Base-by-base conservation (phyloP, 2,329 filamentous ascomycete genomes). In the Pseudogymnoascus sp. region DNA sequence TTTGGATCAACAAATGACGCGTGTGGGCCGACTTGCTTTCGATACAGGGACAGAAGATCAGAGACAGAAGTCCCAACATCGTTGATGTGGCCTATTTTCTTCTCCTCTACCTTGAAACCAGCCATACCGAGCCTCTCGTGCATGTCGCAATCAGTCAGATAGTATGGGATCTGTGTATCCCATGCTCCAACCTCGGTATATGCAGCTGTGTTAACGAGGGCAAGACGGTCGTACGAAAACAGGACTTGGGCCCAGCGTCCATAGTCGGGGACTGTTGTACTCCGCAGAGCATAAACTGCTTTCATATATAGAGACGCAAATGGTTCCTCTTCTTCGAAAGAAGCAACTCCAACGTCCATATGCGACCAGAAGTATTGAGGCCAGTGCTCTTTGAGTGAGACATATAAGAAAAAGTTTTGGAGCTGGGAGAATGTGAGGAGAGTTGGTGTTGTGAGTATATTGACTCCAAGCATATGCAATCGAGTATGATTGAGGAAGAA, bases 111-210 rank as follows among this genome's bases (percentile, higher is more conserved):
- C 5, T 72, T 75, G 74, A 77, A 80, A 4, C 77, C 75, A 13
- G 70, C 72, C 79, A 82, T 81, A 5, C 67, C 64, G n/a, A 83
- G 66, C 3, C 81, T 76, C 6, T 73, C 73, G 67, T 83, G 80
- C 74, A 81, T 79, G 69, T 84, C 82, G 71, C 81, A 85, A 68
- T 86, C 82, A 35, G 79, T 82, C 65, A 79, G 76, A 70, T 85
- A 85, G 68, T 80, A 86, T 0, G 82, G 81, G 42, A 86, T 84
- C 64, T 81, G 72, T 0, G 80, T 79, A 68, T 86, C 83, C 81
- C 82, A 86, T 0, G 77, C 81, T 19, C 82, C 78, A 13, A 68
- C 26, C 19, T 64, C 76, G 3, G 71, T 37, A 68, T 79, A 80
- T 0, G 81, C 79, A 6, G 71, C 74, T 10, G 79, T 80, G 67